phyloP scores from a whole-genome alignment of 2,329 filamentous ascomycete species.

The Lecanicillium sp. region DNA sequence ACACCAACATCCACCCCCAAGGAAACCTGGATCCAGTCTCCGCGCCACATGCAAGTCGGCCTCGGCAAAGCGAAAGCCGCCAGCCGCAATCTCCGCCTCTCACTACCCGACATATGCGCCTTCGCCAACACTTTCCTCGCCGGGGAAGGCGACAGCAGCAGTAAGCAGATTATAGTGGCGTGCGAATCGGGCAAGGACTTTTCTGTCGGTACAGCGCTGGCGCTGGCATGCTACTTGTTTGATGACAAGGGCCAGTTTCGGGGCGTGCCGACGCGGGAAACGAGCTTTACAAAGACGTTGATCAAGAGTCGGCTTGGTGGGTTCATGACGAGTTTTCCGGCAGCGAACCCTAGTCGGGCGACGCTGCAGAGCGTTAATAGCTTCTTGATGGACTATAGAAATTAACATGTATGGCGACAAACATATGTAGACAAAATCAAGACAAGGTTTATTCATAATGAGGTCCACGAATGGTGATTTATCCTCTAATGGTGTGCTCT shows the following conservation, averaged over 20 bases:
- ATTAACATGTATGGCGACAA: conserved; percentile 13
- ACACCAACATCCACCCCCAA: conserved; percentile 33
- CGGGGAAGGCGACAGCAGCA: not conserved
- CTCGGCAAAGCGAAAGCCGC: conserved; percentile 69
- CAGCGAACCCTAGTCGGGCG: conserved; percentile 74
- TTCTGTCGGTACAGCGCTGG: conserved; percentile 69
- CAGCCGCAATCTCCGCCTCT: conserved; percentile 70
- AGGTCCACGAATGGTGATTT: not conserved
- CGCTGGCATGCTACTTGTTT: conserved; percentile 67
- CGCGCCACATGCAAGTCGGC: conserved; percentile 46
- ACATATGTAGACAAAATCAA: not conserved
- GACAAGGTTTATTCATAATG: not conserved
- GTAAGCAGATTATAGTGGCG: conserved; percentile 45
- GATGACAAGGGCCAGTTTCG: conserved; percentile 49
- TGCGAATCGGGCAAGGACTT: conserved; percentile 77
- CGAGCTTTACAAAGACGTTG: conserved; percentile 59
- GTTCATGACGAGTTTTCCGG: conserved; percentile 71
- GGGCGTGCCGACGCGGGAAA: conserved; percentile 12
- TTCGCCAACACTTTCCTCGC: conserved; percentile 41
- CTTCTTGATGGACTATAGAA: conserved; percentile 63
- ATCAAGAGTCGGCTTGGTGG: conserved; percentile 74
- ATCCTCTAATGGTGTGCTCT: not conserved
- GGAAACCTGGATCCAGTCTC: conserved; percentile 30
- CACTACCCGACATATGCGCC: conserved; percentile 54
- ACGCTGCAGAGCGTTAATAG: conserved; percentile 90